A percentile compares a stretch with the other conserved stretches of the same genome.
Conservation (phyloP, 2,329 filamentous ascomycete genomes). For the Pseudopyrenochaeta lycopersici region DNA sequence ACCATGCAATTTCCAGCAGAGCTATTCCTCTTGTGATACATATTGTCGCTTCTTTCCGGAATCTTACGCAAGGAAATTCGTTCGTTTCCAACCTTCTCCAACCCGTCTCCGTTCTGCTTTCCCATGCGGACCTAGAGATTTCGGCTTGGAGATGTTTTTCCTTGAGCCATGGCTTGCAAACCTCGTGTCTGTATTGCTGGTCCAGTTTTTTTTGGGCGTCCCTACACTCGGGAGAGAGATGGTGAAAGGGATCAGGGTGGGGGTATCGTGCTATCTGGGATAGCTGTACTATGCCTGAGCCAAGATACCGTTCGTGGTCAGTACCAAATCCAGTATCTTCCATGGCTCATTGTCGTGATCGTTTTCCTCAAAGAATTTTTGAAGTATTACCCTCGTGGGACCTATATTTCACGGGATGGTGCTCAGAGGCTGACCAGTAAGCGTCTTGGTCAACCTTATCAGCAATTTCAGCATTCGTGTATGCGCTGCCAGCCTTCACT, state of each 20-base stretch:
- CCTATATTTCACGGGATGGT: neutral
- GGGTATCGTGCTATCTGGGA: neutral
- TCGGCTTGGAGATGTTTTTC: constrained; percentile 3
- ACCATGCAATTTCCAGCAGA: neutral
- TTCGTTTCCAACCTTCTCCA: neutral
- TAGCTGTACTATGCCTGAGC: constrained; percentile 1
- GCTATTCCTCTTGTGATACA: constrained; percentile 1
- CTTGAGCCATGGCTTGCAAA: constrained; percentile 2
- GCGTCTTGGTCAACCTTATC: neutral
- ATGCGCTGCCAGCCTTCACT: neutral
- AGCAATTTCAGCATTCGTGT: neutral
- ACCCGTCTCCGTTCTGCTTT: neutral
- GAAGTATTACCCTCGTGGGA: neutral
- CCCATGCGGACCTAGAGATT: neutral
- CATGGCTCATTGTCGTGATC: neutral
- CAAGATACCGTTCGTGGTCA: constrained; percentile 1
- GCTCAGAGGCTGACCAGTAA: neutral
- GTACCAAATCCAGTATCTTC: constrained; percentile 1
- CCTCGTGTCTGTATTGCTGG: neutral
- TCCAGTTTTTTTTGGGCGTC: constrained; percentile 1
- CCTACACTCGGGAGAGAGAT: neutral
- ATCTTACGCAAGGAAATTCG: neutral
- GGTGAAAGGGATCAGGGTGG: neutral
- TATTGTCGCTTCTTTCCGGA: neutral
- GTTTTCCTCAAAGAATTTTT: neutral